Conservation (phyloP, 2,329 filamentous ascomycete species). For the Fragosphaeria purpurea region DNA sequence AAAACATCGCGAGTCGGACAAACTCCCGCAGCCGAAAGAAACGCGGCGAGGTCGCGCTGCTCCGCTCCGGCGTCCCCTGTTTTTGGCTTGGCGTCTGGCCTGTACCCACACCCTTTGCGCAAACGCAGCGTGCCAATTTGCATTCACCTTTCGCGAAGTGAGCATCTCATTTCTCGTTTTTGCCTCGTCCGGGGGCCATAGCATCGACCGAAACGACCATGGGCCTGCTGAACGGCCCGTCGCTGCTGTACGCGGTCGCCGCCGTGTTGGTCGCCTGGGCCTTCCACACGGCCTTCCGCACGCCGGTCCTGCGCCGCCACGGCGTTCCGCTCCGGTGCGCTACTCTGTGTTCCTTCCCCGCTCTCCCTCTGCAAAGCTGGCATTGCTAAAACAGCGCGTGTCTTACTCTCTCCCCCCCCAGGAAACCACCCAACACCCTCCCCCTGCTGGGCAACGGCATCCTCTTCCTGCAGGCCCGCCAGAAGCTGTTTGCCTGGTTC, state of each 20-base stretch:
- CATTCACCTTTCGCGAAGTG: too few relatives aligned
- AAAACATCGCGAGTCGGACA: too few relatives aligned
- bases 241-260: conserved; percentile 8
- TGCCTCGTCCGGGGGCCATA: too few relatives aligned
- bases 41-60: too few relatives aligned
- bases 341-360: neutral
- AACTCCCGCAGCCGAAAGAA: too few relatives aligned
- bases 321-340: conserved; percentile 11
- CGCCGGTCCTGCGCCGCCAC: conserved; percentile 12
- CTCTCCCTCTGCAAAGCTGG: too few relatives aligned
- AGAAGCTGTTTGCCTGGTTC: conserved; percentile 55
- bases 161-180: too few relatives aligned
- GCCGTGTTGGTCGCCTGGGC: conserved; percentile 3
- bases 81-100: too few relatives aligned
- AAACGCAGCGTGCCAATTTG: too few relatives aligned
- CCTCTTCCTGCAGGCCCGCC: conserved; percentile 47
- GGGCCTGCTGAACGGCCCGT: conserved; percentile 1
- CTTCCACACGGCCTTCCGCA: conserved; percentile 7
- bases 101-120: too few relatives aligned
- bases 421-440: conserved; percentile 39
- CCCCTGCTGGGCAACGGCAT: conserved; percentile 53
- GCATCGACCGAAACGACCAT: neutral
- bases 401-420: conserved; percentile 12
- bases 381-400: neutral
- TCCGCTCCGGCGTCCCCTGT: too few relatives aligned